Conservation (phyloP, 305 asterid species). For the Fraxinus nigra region DNA sequence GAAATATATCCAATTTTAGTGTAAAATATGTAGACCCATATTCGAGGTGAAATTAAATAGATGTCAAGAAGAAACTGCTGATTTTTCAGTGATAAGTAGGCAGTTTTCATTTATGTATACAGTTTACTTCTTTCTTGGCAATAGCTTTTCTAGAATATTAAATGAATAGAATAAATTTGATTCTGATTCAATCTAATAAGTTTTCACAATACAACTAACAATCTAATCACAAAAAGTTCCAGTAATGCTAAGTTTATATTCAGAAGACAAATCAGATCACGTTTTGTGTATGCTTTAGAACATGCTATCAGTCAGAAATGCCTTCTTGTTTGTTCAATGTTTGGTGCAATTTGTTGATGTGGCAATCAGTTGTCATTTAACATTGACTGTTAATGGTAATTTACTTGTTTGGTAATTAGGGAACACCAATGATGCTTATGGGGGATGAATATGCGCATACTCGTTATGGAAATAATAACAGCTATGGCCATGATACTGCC, state of each 20-base stretch:
- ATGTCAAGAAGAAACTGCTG: not conserved
- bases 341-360: not conserved
- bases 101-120: not conserved
- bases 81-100: not conserved
- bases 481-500: constrained; percentile 92
- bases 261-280: not conserved
- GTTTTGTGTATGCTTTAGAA: not conserved
- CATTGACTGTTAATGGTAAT: constrained; percentile 1
- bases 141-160: not conserved
- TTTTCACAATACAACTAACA: not conserved
- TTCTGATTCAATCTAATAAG: not conserved
- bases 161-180: not conserved
- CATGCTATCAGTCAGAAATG: not conserved
- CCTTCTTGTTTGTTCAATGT: not conserved
- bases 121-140: not conserved
- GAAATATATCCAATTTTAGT: not conserved
- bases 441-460: constrained; percentile 99
- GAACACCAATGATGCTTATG: constrained; percentile 99
- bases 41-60: not conserved
- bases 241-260: not conserved
- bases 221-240: not conserved
- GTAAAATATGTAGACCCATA: not conserved
- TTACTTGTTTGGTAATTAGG: constrained; percentile 44
- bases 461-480: constrained; percentile 90
- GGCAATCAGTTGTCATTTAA: not conserved